Conservation (phyloP, 192 early-diverging fungal genomes). For the Coemansia sp. region DNA sequence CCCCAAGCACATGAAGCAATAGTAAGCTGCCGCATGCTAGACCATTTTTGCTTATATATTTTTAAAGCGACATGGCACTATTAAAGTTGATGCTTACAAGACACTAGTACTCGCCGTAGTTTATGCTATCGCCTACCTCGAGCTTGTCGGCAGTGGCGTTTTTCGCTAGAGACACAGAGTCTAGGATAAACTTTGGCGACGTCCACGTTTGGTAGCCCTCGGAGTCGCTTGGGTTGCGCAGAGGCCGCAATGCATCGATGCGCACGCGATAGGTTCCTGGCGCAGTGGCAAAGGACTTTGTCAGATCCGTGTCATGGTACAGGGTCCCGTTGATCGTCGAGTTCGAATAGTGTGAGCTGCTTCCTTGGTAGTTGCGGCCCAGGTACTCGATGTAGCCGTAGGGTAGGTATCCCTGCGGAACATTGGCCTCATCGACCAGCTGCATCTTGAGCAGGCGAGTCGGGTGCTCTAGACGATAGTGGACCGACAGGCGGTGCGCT, state of each 20-base stretch:
- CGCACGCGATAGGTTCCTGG: conserved; percentile 49
- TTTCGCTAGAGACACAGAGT: conserved; percentile 38
- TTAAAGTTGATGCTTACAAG: too few species aligned
- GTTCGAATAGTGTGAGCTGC: conserved; percentile 45
- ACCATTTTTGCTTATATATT: too few species aligned
- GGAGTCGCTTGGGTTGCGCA: conserved; percentile 39
- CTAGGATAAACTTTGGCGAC: conserved; percentile 48
- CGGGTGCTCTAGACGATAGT: conserved; percentile 54
- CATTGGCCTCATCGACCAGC: conserved; percentile 45
- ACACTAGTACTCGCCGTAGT: conserved; percentile 12
- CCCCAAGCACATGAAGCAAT: conserved; percentile 45
- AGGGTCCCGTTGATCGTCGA: conserved; percentile 55
- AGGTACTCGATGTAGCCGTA: conserved; percentile 52
- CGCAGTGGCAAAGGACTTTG: conserved; percentile 17
- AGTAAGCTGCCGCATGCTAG: not conserved
- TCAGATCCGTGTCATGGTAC: conserved; percentile 44
- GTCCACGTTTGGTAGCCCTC: conserved; percentile 53
- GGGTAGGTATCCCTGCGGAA: conserved; percentile 45
- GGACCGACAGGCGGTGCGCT: conserved; percentile 37
- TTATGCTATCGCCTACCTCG: conserved; percentile 7
- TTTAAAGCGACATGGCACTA: too few species aligned
- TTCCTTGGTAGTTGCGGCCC: conserved; percentile 53
- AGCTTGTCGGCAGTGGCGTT: conserved; percentile 10
- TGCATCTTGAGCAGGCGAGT: conserved; percentile 50
- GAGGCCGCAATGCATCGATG: conserved; percentile 52